phyloP scores from a whole-genome alignment of 352 stramenopile genomes.

The Phytopythium aichiense region DNA sequence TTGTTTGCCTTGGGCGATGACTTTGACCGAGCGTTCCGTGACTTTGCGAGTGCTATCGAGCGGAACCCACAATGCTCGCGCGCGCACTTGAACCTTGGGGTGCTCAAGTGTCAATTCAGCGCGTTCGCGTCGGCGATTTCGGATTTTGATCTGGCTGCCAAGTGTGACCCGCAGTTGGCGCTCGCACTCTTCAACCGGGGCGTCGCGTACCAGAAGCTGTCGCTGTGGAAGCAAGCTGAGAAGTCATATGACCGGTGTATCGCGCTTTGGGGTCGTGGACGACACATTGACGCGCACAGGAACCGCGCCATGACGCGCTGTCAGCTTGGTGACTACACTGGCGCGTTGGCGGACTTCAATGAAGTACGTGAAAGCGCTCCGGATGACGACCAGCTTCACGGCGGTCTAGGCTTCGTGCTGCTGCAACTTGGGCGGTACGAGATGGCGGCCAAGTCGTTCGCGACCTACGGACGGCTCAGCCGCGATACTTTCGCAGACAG shows the following conservation, averaged over 20 bases:
- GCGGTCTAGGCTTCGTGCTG: constrained; percentile 56
- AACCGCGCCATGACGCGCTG: constrained; percentile 67
- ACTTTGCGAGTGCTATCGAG: constrained; percentile 50
- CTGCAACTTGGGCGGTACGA: constrained; percentile 69
- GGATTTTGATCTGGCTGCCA: constrained; percentile 66
- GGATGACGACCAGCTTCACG: constrained; percentile 68
- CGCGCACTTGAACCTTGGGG: constrained; percentile 53
- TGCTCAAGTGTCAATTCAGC: constrained; percentile 79
- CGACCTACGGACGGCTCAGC: constrained; percentile 49
- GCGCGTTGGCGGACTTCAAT: constrained; percentile 61
- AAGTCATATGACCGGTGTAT: constrained; percentile 59
- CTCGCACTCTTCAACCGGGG: constrained; percentile 61
- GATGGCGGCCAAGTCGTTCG: constrained; percentile 57
- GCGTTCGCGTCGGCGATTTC: constrained; percentile 56
- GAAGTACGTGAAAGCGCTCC: constrained; percentile 59
- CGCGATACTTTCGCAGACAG: constrained; percentile 67
- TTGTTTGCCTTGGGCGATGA: constrained; percentile 58
- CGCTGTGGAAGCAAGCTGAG: constrained; percentile 61
- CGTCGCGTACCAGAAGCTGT: constrained; percentile 65
- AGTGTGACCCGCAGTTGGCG: constrained; percentile 29
- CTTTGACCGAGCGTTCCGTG: constrained; percentile 54
- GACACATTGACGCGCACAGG: constrained; percentile 50
- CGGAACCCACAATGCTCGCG: constrained; percentile 43
- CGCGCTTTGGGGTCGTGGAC: constrained; percentile 24
- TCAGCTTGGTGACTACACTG: constrained; percentile 43